phyloP scores from a whole-genome alignment of 768 basidiomycete species.

The Gymnopilus junonius region DNA sequence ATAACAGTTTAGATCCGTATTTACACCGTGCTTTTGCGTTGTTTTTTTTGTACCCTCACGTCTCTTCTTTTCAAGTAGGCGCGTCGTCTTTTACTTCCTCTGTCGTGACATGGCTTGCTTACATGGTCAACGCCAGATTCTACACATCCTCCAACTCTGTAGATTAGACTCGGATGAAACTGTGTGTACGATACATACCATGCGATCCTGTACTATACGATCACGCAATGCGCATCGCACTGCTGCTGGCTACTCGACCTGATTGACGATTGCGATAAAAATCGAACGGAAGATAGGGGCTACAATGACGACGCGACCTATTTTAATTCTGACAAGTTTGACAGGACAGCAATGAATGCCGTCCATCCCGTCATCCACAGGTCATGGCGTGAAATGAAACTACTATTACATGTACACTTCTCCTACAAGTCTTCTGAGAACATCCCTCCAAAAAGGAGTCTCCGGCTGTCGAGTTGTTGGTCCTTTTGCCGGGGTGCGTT shows the following conservation, averaged over 20 bases:
- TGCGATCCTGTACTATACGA: not conserved
- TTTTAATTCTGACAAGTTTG: not conserved
- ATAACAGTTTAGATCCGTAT: not conserved
- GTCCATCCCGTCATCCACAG: not conserved
- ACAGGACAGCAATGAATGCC: not conserved
- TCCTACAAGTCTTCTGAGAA: not conserved
- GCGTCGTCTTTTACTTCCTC: not conserved
- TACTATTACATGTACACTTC: conserved; percentile 1
- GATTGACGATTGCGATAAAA: too few species aligned
- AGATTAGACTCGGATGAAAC: not conserved
- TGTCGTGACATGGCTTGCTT: not conserved
- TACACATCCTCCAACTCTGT: not conserved
- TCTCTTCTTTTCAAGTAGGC: not conserved
- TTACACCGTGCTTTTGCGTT: too few species aligned
- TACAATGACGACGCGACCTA: not conserved
- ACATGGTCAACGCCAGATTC: too few species aligned
- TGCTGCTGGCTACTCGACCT: too few species aligned
- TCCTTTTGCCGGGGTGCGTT: not conserved
- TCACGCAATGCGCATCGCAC: too few species aligned
- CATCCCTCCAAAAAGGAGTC: not conserved
- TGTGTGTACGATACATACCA: not conserved
- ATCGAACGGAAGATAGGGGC: not conserved
- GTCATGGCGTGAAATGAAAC: not conserved
- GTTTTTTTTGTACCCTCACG: not conserved
- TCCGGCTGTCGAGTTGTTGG: not conserved